phyloP scores from a whole-genome alignment of 2,329 filamentous ascomycete species.

The Tolypocladium nubicola region DNA sequence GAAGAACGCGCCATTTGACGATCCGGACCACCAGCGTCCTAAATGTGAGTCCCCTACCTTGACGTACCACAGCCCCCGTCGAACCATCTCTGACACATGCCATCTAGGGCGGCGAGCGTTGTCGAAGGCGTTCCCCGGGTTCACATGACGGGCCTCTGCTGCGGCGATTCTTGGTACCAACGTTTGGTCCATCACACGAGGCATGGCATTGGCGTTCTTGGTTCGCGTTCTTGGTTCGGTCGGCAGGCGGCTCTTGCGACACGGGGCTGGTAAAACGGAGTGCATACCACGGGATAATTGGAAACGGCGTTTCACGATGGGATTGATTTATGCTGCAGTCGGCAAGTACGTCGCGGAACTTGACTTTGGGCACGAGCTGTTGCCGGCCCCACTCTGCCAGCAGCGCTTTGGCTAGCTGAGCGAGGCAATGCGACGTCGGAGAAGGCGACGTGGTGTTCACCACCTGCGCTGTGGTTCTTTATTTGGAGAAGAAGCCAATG shows the following conservation, averaged over 20 bases:
- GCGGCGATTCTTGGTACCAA: neutral
- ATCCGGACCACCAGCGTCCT: conserved; percentile 27
- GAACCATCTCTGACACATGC: neutral
- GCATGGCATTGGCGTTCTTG: conserved; percentile 20
- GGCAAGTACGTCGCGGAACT: neutral
- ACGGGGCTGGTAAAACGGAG: neutral
- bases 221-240: conserved; percentile 14
- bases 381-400: neutral
- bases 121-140: conserved; percentile 32
- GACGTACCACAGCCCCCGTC: neutral
- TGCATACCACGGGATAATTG: neutral
- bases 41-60: conserved; percentile 21
- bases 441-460: neutral
- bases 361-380: neutral
- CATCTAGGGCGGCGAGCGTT: conserved; percentile 29
- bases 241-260: neutral
- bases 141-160: conserved; percentile 11
- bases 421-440: neutral
- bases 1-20: conserved; percentile 31
- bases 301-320: neutral
- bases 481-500: neutral
- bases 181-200: conserved; percentile 1
- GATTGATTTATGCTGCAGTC: neutral
- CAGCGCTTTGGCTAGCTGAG: neutral
- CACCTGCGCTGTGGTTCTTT: neutral